Evolutionary conservation across 306 rosid species (phyloP).

Genomic region (Styphnolobium japonicum): DNA sequence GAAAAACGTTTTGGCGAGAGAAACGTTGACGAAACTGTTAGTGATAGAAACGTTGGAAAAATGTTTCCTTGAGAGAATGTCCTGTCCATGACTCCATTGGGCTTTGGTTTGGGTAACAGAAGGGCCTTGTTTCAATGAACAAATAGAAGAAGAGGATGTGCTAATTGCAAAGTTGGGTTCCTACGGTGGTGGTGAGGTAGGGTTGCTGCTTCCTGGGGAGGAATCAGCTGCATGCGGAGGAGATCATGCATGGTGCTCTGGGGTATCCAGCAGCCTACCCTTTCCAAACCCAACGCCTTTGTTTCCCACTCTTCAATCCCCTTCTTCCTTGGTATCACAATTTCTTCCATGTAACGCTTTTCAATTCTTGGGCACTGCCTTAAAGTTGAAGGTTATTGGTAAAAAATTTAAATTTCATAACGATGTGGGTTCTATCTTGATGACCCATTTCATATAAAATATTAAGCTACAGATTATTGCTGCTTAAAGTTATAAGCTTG

Average conservation of each 20-base stretch:
- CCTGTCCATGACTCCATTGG: no score
- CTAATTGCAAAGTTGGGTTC: conserved; percentile 46
- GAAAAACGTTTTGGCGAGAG: no score
- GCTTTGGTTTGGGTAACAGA: no score
- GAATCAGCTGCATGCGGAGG: conserved; percentile 76
- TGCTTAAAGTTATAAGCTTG: conserved; percentile 23
- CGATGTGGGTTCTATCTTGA: background rate
- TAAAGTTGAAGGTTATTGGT: background rate
- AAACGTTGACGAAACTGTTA: no score
- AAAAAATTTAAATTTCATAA: conserved; percentile 14
- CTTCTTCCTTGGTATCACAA: conserved; percentile 80
- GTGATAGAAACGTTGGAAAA: no score
- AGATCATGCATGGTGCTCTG: conserved; percentile 86
- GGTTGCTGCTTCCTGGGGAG: conserved; percentile 30
- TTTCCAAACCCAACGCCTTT: conserved; percentile 70
- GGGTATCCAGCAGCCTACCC: conserved; percentile 80
- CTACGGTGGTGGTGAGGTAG: conserved; percentile 50
- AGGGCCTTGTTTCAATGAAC: no score
- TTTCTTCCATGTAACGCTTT: no score
- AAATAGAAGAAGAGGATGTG: conserved; percentile 18
- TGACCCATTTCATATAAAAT: conserved; percentile 4
- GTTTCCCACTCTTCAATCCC: conserved; percentile 81
- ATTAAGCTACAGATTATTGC: background rate
- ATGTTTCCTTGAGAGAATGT: no score
- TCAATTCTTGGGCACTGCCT: background rate